Percentiles rank a stretch among this genome's conserved stretches.
These are phyloP conservation scores for Geotrichum citri-aurantii DNA, from an alignment of 1,139 yeast species.

Conservation along the genomic window DNA sequence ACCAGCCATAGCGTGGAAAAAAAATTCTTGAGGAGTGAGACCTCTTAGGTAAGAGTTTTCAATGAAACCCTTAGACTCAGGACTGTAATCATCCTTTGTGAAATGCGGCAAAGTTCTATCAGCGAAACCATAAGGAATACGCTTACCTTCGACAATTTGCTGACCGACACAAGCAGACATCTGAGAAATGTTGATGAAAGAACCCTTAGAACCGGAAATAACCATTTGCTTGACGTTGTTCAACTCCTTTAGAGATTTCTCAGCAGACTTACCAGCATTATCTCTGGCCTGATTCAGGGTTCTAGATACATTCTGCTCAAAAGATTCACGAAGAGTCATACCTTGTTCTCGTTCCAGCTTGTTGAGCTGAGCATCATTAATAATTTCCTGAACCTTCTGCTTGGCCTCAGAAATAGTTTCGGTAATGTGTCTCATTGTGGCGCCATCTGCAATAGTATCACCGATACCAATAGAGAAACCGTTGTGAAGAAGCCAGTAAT, in stretches of 20 bases:
- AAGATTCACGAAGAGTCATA: slow-evolving; percentile 98
- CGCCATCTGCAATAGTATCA: slow-evolving; percentile 98
- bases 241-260: slow-evolving; percentile 85
- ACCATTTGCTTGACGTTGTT: slow-evolving; percentile 99
- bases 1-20: slow-evolving; percentile 99
- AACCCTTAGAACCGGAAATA: slow-evolving; percentile 98
- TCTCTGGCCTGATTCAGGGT: slow-evolving; percentile 98
- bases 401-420: slow-evolving; percentile 91
- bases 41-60: slow-evolving; percentile 97
- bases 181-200: slow-evolving; percentile 96
- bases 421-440: slow-evolving; percentile 89
- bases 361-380: slow-evolving; percentile 85
- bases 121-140: slow-evolving; percentile 95
- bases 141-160: slow-evolving; percentile 98
- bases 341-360: slow-evolving; percentile 93
- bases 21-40: slow-evolving; percentile 96
- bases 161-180: slow-evolving; percentile 99
- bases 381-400: slow-evolving; percentile 86
- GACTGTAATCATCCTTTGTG: slow-evolving; percentile 96
- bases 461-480: slow-evolving; percentile 99
- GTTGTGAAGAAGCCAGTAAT: slow-evolving; percentile 92
- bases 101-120: slow-evolving; percentile 97
- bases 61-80: slow-evolving; percentile 96
- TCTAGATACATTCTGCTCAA: slow-evolving; percentile 94
- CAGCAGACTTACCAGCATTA: slow-evolving; percentile 98